Percentiles rank a stretch among this genome's conserved stretches.
Evolutionary conservation across 805 yeast genomes (phyloP).

Genomic region (Zygotorulaspora danielsina): DNA sequence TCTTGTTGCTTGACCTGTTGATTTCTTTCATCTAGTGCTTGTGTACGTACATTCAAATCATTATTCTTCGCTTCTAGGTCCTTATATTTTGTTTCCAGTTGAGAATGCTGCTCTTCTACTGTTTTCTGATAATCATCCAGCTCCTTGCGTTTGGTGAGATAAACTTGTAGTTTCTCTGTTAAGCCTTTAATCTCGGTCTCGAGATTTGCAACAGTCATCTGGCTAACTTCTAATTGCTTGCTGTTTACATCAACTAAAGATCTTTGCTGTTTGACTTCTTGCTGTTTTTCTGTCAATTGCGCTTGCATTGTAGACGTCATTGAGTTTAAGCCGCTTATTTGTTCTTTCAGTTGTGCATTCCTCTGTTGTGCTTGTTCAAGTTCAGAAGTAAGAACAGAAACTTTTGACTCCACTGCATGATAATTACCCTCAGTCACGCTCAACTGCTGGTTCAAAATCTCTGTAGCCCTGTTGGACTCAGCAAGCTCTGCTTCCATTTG

Average conservation of each 20-base stretch:
- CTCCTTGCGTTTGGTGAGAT: constrained; percentile 33
- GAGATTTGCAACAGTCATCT: constrained; percentile 45
- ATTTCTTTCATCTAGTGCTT: constrained; percentile 35
- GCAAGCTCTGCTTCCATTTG: constrained; percentile 61
- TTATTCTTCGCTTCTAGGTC: constrained; percentile 38
- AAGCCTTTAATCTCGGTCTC: constrained; percentile 40
- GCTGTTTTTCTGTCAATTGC: constrained; percentile 49
- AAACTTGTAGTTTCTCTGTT: constrained; percentile 28
- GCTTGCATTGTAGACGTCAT: constrained; percentile 57
- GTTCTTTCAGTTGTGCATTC: constrained; percentile 62
- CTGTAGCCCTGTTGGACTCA: constrained; percentile 62
- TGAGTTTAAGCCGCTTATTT: constrained; percentile 60
- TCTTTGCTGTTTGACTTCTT: constrained; percentile 56
- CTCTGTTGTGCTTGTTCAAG: constrained; percentile 66
- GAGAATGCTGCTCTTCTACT: constrained; percentile 36
- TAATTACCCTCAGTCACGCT: constrained; percentile 74
- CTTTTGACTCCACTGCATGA: constrained; percentile 62
- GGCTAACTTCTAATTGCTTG: constrained; percentile 65
- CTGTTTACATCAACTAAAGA: constrained; percentile 61
- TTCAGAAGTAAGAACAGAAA: constrained; percentile 54
- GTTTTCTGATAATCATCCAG: constrained; percentile 39
- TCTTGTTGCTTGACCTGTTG: constrained; percentile 38
- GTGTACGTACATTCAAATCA: constrained; percentile 34
- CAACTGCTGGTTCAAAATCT: constrained; percentile 63
- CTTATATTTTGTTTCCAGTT: constrained; percentile 30